Percentiles rank a stretch among this genome's conserved stretches.
phyloP scores from a whole-genome alignment of 495 filamentous ascomycete species.

The Penicillium samsonianum region DNA sequence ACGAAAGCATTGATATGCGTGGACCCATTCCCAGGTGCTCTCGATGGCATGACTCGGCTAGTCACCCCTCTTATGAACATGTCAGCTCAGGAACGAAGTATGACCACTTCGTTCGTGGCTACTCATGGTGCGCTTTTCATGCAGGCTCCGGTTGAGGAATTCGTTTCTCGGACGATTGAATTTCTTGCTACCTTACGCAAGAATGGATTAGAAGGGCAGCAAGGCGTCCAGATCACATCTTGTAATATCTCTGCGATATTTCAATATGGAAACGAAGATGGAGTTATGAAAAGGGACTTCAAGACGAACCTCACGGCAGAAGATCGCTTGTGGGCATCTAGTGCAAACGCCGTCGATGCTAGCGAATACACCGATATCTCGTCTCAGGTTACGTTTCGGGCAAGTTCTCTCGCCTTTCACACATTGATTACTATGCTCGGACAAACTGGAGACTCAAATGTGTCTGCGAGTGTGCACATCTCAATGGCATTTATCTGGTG shows the following conservation, averaged over 20 bases:
- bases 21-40: slow-evolving; percentile 58
- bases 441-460: slow-evolving; percentile 60
- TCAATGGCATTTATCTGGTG: slow-evolving; percentile 69
- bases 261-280: slow-evolving; percentile 60
- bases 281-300: too few species aligned
- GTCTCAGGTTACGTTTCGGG: slow-evolving; percentile 29
- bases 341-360: too few species aligned
- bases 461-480: slow-evolving; percentile 67
- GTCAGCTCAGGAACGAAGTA: slow-evolving; percentile 30
- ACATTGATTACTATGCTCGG: slow-evolving; percentile 57
- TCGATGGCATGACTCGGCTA: slow-evolving; percentile 69
- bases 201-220: slow-evolving; percentile 64
- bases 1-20: slow-evolving; percentile 49
- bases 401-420: slow-evolving; percentile 49
- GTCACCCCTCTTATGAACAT: slow-evolving; percentile 60
- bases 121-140: slow-evolving; percentile 63
- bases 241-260: slow-evolving; percentile 57
- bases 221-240: slow-evolving; percentile 56
- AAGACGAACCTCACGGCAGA: too few species aligned
- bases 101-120: slow-evolving; percentile 57
- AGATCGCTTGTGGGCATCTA: too few species aligned
- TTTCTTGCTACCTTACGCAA: slow-evolving; percentile 57
- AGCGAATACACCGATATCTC: too few species aligned
- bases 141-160: slow-evolving; percentile 44
- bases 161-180: slow-evolving; percentile 46